Evolutionary conservation across 2,329 filamentous ascomycete species (phyloP).

Genomic region (Scortechinia acanthostroma): DNA sequence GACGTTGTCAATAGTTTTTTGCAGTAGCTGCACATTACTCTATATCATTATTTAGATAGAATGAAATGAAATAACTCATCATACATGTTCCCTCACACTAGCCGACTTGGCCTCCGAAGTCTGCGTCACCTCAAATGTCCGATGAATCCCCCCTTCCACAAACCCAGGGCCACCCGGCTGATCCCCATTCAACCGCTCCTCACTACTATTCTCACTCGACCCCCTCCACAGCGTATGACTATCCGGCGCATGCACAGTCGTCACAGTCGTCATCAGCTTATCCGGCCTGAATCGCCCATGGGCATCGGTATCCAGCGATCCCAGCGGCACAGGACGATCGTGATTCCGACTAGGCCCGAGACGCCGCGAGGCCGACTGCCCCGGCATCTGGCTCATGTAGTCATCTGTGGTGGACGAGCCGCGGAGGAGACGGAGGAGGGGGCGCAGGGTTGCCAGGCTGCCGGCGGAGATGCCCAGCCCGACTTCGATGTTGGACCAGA

Average conservation of each 20-base stretch:
- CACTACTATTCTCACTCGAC: neutral
- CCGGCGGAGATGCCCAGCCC: slow-evolving; percentile 38
- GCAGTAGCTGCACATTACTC: slow-evolving; percentile 13
- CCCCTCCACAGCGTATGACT: no score
- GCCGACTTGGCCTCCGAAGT: neutral
- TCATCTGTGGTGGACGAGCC: neutral
- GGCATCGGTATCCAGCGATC: neutral
- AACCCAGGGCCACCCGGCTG: neutral
- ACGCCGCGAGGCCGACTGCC: neutral
- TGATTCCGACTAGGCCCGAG: neutral
- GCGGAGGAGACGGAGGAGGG: slow-evolving; percentile 17
- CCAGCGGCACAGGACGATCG: neutral
- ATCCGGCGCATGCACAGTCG: neutral
- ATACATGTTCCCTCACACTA: neutral
- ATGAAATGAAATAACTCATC: neutral
- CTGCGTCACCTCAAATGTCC: neutral
- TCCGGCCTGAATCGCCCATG: neutral
- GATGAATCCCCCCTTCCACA: neutral
- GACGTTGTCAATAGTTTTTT: slow-evolving; percentile 53
- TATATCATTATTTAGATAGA: neutral
- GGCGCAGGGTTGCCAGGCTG: slow-evolving; percentile 36
- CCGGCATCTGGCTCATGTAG: neutral
- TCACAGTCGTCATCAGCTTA: neutral
- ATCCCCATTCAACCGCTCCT: neutral
- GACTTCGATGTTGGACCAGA: slow-evolving; percentile 38